Evolutionary conservation across 106 monocot genomes (phyloP).

Genomic region (Triglochin maritima): DNA sequence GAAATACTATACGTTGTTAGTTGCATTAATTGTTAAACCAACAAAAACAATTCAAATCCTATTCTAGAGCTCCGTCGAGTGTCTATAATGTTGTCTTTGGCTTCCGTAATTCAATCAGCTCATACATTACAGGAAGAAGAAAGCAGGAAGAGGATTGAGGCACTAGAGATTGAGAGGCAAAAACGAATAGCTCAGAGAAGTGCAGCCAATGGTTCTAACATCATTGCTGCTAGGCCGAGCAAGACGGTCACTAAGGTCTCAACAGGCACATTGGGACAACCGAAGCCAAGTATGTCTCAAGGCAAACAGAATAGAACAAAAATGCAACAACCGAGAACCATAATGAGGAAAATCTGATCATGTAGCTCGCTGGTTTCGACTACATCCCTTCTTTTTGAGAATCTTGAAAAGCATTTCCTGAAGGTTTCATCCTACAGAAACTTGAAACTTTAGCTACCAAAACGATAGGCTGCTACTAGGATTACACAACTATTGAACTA

Average conservation of each 20-base stretch:
- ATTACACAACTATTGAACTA: neutral
- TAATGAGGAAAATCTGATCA: neutral
- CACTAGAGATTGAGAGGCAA: conserved; percentile 5
- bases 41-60: neutral
- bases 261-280: neutral
- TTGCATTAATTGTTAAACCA: neutral
- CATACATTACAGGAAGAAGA: conserved; percentile 12
- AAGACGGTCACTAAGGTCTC: neutral
- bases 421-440: neutral
- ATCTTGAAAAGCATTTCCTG: neutral
- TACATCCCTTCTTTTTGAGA: neutral
- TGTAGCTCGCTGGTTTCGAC: neutral
- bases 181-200: conserved; percentile 11
- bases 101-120: neutral
- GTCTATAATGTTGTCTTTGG: neutral
- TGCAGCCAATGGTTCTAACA: neutral
- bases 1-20: neutral
- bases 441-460: neutral
- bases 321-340: neutral
- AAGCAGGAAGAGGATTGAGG: conserved; percentile 10
- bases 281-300: neutral
- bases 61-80: neutral
- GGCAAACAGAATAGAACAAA: neutral
- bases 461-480: neutral
- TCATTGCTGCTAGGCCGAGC: neutral